Evolutionary conservation across 345 rosid genomes (phyloP).

Genomic region (Moricandia arvensis): DNA sequence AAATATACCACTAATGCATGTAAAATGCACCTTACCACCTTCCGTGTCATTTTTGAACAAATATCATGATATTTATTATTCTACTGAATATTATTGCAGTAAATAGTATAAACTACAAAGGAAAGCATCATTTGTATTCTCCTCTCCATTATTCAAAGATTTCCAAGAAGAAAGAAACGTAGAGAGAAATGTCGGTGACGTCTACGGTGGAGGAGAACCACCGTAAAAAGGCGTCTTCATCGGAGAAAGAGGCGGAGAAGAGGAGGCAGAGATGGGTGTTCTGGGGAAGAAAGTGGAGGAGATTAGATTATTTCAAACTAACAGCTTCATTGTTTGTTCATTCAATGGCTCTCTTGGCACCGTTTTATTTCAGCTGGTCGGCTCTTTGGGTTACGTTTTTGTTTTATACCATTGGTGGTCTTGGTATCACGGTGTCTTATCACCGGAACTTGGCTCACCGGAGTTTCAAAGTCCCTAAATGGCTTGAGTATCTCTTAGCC

Average conservation of each 20-base stretch:
- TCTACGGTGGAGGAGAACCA: slow-evolving; percentile 38
- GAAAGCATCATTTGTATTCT: slow-evolving; percentile 14
- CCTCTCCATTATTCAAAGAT: slow-evolving; percentile 3
- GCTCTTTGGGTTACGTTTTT: slow-evolving; percentile 66
- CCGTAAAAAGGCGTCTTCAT: slow-evolving; percentile 10
- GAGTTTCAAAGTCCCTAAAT: slow-evolving; percentile 79
- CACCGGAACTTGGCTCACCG: slow-evolving; percentile 76
- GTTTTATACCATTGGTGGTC: slow-evolving; percentile 59
- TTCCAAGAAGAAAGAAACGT: background rate
- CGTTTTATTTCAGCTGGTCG: slow-evolving; percentile 69
- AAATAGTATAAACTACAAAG: slow-evolving; percentile 27
- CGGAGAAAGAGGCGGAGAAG: slow-evolving; percentile 38
- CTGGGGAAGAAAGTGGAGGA: slow-evolving; percentile 60
- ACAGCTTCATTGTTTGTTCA: slow-evolving; percentile 57
- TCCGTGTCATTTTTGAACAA: slow-evolving; percentile 28
- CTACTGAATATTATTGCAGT: slow-evolving; percentile 6
- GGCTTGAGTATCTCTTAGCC: slow-evolving; percentile 86
- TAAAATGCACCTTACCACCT: slow-evolving; percentile 5
- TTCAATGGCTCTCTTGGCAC: slow-evolving; percentile 65
- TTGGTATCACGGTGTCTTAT: slow-evolving; percentile 74
- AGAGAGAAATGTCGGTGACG: slow-evolving; percentile 33
- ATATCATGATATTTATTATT: slow-evolving; percentile 34
- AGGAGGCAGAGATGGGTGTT: slow-evolving; percentile 44
- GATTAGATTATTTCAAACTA: slow-evolving; percentile 50
- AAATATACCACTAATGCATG: slow-evolving; percentile 23